Conservation (phyloP, 371 early-diverging fungal species). For the Zychaea mexicana region DNA sequence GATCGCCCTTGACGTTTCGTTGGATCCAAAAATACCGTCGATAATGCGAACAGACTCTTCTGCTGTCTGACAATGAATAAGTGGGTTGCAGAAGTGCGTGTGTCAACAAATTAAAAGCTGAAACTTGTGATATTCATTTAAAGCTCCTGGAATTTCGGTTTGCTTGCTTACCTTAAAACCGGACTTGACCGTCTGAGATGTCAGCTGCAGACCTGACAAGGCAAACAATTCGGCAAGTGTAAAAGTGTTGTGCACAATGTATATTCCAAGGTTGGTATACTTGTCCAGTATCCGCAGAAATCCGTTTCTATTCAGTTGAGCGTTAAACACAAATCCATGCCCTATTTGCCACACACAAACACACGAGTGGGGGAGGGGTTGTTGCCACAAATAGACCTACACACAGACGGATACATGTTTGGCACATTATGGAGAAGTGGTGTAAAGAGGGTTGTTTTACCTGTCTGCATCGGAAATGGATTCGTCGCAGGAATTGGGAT, state of each 20-base stretch:
- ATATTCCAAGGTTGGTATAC: slow-evolving; percentile 70
- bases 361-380: no score
- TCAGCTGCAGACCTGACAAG: slow-evolving; percentile 76
- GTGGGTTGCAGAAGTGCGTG: not conserved
- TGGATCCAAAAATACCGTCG: slow-evolving; percentile 93
- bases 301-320: slow-evolving; percentile 19
- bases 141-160: not conserved
- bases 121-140: not conserved
- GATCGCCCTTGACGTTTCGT: slow-evolving; percentile 86
- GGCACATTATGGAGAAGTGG: no score
- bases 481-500: not conserved
- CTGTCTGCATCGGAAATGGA: slow-evolving; percentile 1
- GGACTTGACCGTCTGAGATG: slow-evolving; percentile 69
- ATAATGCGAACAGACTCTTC: slow-evolving; percentile 88
- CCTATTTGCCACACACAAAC: not conserved
- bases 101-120: slow-evolving; percentile 5
- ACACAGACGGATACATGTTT: no score
- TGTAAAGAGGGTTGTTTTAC: not conserved
- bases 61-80: slow-evolving; percentile 69
- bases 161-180: slow-evolving; percentile 60
- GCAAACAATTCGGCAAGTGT: slow-evolving; percentile 82
- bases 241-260: slow-evolving; percentile 72
- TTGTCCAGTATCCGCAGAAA: slow-evolving; percentile 68
- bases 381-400: no score
- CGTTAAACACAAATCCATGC: not conserved